These are phyloP conservation scores for Porodaedalea pini DNA, from an alignment of 1,284 basidiomycete genomes.

Conservation along the genomic window DNA sequence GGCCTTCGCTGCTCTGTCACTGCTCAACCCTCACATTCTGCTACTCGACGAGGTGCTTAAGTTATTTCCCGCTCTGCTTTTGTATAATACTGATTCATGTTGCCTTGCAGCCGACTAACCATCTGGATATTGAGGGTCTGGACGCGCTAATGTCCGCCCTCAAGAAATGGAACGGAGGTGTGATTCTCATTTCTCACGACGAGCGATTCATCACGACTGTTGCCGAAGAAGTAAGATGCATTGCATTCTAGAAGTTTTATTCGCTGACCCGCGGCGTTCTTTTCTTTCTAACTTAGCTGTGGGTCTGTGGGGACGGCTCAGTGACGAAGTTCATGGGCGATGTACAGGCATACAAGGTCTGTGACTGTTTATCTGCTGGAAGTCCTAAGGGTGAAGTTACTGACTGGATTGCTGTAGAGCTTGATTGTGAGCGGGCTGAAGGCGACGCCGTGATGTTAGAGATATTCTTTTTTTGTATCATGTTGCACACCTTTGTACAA, in stretches of 20 bases:
- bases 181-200: slow-evolving; percentile 92
- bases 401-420: slow-evolving; percentile 42
- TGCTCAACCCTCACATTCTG: slow-evolving; percentile 86
- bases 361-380: slow-evolving; percentile 22
- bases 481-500: background rate
- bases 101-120: slow-evolving; percentile 84
- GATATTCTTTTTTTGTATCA: background rate
- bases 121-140: slow-evolving; percentile 96
- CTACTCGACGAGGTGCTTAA: slow-evolving; percentile 79
- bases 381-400: background rate
- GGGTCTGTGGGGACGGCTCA: slow-evolving; percentile 87
- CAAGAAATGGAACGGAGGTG: slow-evolving; percentile 92
- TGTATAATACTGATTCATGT: background rate
- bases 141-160: slow-evolving; percentile 93
- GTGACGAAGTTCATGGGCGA: slow-evolving; percentile 87
- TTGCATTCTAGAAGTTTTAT: background rate
- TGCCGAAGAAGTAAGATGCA: slow-evolving; percentile 59
- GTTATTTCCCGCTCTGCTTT: background rate
- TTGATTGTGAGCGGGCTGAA: slow-evolving; percentile 74
- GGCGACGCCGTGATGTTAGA: slow-evolving; percentile 11
- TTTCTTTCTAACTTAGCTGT: slow-evolving; percentile 51
- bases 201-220: slow-evolving; percentile 88
- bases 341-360: slow-evolving; percentile 88
- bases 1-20: slow-evolving; percentile 88
- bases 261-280: background rate